Conservation (phyloP, 371 early-diverging fungal genomes). For the Capillidium rhysosporum region DNA sequence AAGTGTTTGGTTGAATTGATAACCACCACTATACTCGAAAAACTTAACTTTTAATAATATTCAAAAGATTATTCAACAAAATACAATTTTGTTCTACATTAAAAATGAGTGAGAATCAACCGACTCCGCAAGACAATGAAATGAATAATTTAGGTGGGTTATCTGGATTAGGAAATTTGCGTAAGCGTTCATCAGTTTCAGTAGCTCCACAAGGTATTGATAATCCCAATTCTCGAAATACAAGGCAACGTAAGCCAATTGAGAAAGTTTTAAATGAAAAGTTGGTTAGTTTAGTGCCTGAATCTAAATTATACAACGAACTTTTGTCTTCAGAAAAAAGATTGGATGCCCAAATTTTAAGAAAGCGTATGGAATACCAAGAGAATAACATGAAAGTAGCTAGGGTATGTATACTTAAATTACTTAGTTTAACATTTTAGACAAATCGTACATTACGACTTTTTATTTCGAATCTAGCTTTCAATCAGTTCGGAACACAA, state of each 20-base stretch:
- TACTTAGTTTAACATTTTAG: slow-evolving; percentile 13
- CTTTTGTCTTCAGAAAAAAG: slow-evolving; percentile 69
- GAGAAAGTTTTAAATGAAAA: slow-evolving; percentile 9
- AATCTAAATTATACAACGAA: slow-evolving; percentile 67
- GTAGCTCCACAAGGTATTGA: too few species aligned
- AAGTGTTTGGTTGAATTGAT: too few species aligned
- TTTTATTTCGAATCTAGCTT: slow-evolving; percentile 70
- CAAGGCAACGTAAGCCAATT: background rate
- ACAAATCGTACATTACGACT: slow-evolving; percentile 66
- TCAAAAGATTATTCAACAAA: too few species aligned
- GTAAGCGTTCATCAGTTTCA: too few species aligned
- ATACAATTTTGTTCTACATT: too few species aligned
- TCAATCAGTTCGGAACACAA: slow-evolving; percentile 35
- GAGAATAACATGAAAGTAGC: slow-evolving; percentile 51
- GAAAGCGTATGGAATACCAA: slow-evolving; percentile 76
- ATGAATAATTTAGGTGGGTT: too few species aligned
- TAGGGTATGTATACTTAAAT: slow-evolving; percentile 22
- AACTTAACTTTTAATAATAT: too few species aligned
- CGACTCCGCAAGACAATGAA: too few species aligned
- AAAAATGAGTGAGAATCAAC: too few species aligned
- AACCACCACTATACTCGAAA: too few species aligned
- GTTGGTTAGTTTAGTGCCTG: slow-evolving; percentile 80
- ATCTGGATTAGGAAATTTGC: too few species aligned
- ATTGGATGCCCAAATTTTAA: slow-evolving; percentile 69
- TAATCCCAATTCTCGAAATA: background rate